Base-by-base conservation (phyloP, 495 filamentous ascomycete genomes). In the Neurospora sp. region DNA sequence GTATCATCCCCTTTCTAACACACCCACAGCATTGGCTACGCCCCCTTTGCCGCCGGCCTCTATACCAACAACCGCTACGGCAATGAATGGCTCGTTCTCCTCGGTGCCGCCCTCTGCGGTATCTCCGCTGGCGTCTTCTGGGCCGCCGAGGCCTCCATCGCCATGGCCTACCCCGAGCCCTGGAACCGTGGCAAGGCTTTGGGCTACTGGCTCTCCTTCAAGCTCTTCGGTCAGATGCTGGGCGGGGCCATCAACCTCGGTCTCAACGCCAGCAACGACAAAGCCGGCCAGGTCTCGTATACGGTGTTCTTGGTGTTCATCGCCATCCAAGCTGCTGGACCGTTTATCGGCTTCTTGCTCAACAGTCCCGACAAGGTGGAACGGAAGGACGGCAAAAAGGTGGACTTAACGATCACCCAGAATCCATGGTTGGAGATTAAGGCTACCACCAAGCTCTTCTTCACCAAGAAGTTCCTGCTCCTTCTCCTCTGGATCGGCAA, bases 61-160 rank as follows among this genome's bases (percentile, higher is more conserved):
- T 91, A 92, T 78, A 85, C 84, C 20, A 91, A 92, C 76, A 91
- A 91, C 77, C 86, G 89, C 6, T 91, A 84, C 75, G 86, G 87
- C 16, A 86, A 81, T 20, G 83, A 87, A 73, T 92, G 90, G 90
- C 82, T 91, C 5, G 84, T 89, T 0, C 80, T 91, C 48, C 79
- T 91, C 61, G 90, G 90, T 9, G 89, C 89, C 0, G 89, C 88
- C 12, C 79, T 89, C 10, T 91, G 90, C 75, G 90, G 90, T 31
- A 79, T 91, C 41, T 88, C 86, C 0, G 90, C 90, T 0, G 89
- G 89, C 5, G 82, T 91, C 1, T 92, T 91, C 78, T 92, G 90
- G 90, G 87, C 86, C 79, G 86, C 89, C 0, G 90, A 91, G 76
- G 86, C 85, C 3, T 89, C 89, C 1, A 90, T 92, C 65, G 89